These are phyloP conservation scores for Kodamaea ohmeri DNA, from an alignment of 1,139 yeast genomes.

Conservation along the genomic window DNA sequence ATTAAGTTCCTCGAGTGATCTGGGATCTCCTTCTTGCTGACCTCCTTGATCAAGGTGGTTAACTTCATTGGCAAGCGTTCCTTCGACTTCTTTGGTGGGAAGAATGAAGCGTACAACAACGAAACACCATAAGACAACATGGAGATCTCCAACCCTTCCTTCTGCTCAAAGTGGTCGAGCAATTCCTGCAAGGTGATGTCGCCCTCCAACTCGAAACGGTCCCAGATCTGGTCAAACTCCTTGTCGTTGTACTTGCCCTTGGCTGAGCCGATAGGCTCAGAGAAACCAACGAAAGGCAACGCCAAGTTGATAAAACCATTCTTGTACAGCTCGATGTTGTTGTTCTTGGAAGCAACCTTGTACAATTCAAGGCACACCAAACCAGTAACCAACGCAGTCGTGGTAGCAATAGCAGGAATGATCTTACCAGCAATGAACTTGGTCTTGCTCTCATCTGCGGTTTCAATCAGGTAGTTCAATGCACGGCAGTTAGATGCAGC, in stretches of 20 bases:
- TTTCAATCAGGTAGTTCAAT: conserved; percentile 78
- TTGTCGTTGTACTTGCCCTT: conserved; percentile 80
- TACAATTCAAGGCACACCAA: conserved; percentile 87
- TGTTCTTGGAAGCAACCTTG: conserved; percentile 76
- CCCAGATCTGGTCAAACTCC: conserved; percentile 90
- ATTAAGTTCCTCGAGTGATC: conserved; percentile 71
- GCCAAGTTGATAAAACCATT: conserved; percentile 95
- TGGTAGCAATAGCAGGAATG: conserved; percentile 98
- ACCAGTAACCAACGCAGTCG: conserved; percentile 96
- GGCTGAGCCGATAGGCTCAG: conserved; percentile 89
- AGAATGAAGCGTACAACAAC: conserved; percentile 85
- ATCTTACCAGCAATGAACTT: conserved; percentile 90
- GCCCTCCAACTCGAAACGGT: conserved; percentile 79
- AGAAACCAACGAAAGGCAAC: conserved; percentile 92
- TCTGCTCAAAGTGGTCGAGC: conserved; percentile 68
- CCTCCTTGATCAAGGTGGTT: conserved; percentile 72
- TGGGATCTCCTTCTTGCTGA: conserved; percentile 83
- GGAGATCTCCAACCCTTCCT: conserved; percentile 82
- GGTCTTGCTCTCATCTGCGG: conserved; percentile 73
- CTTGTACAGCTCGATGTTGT: conserved; percentile 82
- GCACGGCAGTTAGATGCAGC: conserved; percentile 98
- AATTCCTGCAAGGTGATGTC: conserved; percentile 75
- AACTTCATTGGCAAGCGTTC: conserved; percentile 70
- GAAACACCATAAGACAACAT: conserved; percentile 94
- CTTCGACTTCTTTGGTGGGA: conserved; percentile 84